Evolutionary conservation across 805 yeast genomes (phyloP).

Genomic region (Wickerhamiella cacticola): DNA sequence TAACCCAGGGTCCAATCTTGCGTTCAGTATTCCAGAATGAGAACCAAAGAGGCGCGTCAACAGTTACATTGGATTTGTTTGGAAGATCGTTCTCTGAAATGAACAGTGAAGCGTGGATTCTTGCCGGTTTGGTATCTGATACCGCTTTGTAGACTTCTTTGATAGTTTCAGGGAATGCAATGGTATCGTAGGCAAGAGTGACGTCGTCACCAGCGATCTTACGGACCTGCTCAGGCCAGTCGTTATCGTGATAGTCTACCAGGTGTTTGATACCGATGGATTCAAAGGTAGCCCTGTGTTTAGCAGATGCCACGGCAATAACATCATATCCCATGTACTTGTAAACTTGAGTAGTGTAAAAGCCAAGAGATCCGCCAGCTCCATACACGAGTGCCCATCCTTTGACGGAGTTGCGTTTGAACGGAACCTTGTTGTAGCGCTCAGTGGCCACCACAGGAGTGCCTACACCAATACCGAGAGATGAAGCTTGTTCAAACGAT

Average conservation of each 20-base stretch:
- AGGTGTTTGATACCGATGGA: conserved; percentile 40
- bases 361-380: conserved; percentile 55
- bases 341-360: conserved; percentile 47
- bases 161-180: conserved; percentile 18
- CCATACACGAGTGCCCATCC: conserved; percentile 25
- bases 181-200: conserved; percentile 23
- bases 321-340: conserved; percentile 38
- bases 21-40: conserved; percentile 10
- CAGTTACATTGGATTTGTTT: neutral
- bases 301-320: conserved; percentile 40
- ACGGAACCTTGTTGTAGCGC: conserved; percentile 23
- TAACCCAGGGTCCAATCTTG: neutral
- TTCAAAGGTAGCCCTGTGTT: conserved; percentile 34
- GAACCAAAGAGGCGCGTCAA: conserved; percentile 17
- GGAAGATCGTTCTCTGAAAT: neutral
- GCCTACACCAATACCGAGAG: conserved; percentile 41
- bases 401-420: conserved; percentile 25
- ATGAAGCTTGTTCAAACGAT: conserved; percentile 54
- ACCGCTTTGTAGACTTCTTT: conserved; percentile 13
- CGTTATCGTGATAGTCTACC: conserved; percentile 36
- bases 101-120: neutral
- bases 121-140: conserved; percentile 7
- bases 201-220: conserved; percentile 22
- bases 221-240: conserved; percentile 36
- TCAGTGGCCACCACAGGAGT: conserved; percentile 37